A percentile compares a stretch with the other conserved stretches of the same genome.
phyloP scores from a whole-genome alignment of 352 stramenopile species.

The Phytophthora macrochlamydospora region DNA sequence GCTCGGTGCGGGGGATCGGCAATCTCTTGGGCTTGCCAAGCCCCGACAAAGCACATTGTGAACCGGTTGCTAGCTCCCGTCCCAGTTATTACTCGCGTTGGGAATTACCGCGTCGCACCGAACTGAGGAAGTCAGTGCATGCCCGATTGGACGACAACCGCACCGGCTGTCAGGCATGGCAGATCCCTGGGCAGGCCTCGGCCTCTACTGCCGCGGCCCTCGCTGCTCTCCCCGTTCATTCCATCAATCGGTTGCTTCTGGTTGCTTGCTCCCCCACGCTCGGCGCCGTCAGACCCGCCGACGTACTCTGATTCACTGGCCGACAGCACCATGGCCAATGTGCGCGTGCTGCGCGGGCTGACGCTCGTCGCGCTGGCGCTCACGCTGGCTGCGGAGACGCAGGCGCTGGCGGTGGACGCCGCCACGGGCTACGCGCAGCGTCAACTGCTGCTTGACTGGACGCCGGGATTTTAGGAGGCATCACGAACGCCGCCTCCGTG shows the following conservation, averaged over 20 bases:
- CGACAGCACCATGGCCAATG: slow-evolving; percentile 21
- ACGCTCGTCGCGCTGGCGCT: slow-evolving; percentile 24
- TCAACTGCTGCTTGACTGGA: slow-evolving; percentile 13
- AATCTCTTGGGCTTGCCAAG: slow-evolving; percentile 11
- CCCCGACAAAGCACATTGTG: too few relatives aligned
- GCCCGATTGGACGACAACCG: too few relatives aligned
- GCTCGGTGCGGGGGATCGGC: slow-evolving; percentile 12
- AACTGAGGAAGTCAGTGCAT: too few relatives aligned
- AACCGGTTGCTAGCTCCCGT: too few relatives aligned
- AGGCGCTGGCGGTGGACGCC: slow-evolving; percentile 14
- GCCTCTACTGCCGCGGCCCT: slow-evolving; percentile 14
- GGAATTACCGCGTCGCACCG: too few relatives aligned
- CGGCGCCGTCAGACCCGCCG: slow-evolving; percentile 13
- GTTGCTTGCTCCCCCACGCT: slow-evolving; percentile 26
- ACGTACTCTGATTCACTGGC: slow-evolving; percentile 30
- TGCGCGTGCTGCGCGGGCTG: slow-evolving; percentile 27
- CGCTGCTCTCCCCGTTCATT: slow-evolving; percentile 16
- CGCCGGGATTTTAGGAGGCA: not conserved
- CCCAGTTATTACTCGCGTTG: too few relatives aligned
- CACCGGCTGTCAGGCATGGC: too few relatives aligned
- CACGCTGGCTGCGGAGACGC: slow-evolving; percentile 17
- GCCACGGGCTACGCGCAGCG: slow-evolving; percentile 3
- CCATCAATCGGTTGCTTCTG: slow-evolving; percentile 29
- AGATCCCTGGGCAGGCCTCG: not conserved
- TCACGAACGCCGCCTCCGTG: slow-evolving; percentile 9